Percentiles rank a stretch among this genome's conserved stretches.
Evolutionary conservation across 371 early-diverging fungal species (phyloP).

Genomic region (Mucor sp.): DNA sequence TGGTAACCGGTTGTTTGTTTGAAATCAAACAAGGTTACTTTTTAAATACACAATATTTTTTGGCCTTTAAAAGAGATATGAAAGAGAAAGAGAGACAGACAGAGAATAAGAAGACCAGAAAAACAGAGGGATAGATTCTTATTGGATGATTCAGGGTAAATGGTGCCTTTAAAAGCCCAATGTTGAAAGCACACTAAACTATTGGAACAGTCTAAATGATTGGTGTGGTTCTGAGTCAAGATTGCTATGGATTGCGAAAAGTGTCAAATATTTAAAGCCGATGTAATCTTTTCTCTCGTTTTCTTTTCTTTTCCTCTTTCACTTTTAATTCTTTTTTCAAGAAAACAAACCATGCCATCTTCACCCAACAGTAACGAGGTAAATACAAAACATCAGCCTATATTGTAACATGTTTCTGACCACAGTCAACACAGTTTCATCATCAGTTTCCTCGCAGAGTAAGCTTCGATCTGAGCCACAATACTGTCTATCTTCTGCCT

Average conservation of each 20-base stretch:
- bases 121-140: background rate
- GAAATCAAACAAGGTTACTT: constrained; percentile 1
- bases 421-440: background rate
- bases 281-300: background rate
- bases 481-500: constrained; percentile 44
- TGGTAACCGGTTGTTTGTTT: constrained; percentile 6
- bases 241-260: background rate
- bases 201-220: background rate
- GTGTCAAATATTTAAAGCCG: constrained; percentile 5
- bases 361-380: constrained; percentile 1
- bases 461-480: constrained; percentile 50
- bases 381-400: background rate
- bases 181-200: background rate
- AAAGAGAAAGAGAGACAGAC: background rate
- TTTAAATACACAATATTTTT: background rate
- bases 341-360: constrained; percentile 13
- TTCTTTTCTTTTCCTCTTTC: background rate
- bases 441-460: constrained; percentile 36
- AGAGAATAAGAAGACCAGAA: background rate
- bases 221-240: constrained; percentile 2
- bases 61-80: background rate
- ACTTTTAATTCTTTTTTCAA: background rate
- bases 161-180: constrained; percentile 1
- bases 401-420: background rate
- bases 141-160: background rate